Evolutionary conservation across 2,329 filamentous ascomycete species (phyloP), one percentile per base, ranked within the genome.

Genomic region (Coniochaeta sp.): DNA sequence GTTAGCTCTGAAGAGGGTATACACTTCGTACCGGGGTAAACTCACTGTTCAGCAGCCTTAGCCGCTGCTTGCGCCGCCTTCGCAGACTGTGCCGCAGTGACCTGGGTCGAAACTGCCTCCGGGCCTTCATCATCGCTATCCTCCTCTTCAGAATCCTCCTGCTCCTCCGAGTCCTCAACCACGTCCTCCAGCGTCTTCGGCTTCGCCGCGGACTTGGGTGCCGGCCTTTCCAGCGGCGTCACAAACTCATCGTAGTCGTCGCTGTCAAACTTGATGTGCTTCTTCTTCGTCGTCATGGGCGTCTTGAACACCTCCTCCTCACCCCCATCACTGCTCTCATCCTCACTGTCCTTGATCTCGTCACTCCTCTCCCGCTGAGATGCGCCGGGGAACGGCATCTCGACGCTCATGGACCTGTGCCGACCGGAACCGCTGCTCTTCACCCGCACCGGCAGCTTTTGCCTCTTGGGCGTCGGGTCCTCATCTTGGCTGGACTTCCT

Each of bases 51-150:
- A 6, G 72, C 74, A 20, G 74, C 77, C 53, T 76, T 75, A 53
- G 73, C 70, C 32, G 73, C 72, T 13, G 69, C 72, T 54, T 76
- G 70, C 1, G 71, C 68, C 3, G 73, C 71, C 57, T 75, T 70
- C 54, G 73, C 71, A 20, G 71, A 67, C 53, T 75, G 67, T 13
- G 67, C 70, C 1, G 76, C 77, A 3, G 73, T 76, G 47, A 70
- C 70, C 12, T 67, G 63, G 1, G 77, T 78, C 0, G 79, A 82
- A n/a, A 83, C 72, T 3, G 76, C 79, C 63, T 83, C 80, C 8
- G 79, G 78, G 47, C 76, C 78, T 49, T 82, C 78, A 40, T 79
- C 76, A 40, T 73, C 74, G 10, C 70, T 69, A 3, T 72, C 71
- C 1, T 68, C 69, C 7, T 69, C 65, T 3, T 71, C 68, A 1